phyloP scores from a whole-genome alignment of 768 basidiomycete genomes.

The Dacryopinax spathularia region DNA sequence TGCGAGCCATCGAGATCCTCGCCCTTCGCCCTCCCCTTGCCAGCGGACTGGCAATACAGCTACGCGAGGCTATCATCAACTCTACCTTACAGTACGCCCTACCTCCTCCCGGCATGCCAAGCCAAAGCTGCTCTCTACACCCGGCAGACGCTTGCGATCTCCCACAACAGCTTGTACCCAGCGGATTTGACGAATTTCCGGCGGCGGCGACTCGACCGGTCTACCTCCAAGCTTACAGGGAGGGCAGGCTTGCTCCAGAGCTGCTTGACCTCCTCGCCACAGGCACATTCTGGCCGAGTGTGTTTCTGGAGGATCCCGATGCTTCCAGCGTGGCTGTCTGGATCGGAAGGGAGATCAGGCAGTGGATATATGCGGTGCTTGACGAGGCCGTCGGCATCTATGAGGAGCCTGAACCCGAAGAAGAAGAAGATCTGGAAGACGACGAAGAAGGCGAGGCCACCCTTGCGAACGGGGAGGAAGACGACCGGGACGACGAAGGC shows the following conservation, averaged over 20 bases:
- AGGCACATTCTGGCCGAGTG: conserved; percentile 50
- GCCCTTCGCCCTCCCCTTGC: conserved; percentile 1
- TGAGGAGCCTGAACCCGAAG: conserved; percentile 19
- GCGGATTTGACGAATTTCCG: conserved; percentile 5
- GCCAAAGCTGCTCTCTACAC: conserved; percentile 34
- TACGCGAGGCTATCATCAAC: conserved; percentile 56
- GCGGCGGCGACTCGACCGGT: background rate
- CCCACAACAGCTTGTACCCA: conserved; percentile 25
- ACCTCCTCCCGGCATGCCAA: conserved; percentile 21
- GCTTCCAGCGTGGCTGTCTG: conserved; percentile 48
- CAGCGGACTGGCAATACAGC: background rate
- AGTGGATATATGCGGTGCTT: conserved; percentile 53
- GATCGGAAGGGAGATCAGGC: conserved; percentile 47
- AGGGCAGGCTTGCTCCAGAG: conserved; percentile 41
- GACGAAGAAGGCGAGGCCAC: conserved; percentile 11
- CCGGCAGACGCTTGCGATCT: conserved; percentile 45
- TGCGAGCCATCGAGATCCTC: background rate
- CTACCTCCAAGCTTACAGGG: conserved; percentile 52
- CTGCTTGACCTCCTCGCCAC: conserved; percentile 47
- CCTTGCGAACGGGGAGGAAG: conserved; percentile 20
- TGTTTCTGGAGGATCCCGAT: conserved; percentile 72
- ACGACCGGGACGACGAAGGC: conserved; percentile 31
- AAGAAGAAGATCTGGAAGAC: conserved; percentile 15
- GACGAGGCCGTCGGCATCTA: conserved; percentile 50
- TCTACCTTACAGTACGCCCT: conserved; percentile 68